Percentiles rank a stretch among this genome's conserved stretches.
phyloP scores from a whole-genome alignment of 768 basidiomycete species.

The Guyanaporus albipodus region DNA sequence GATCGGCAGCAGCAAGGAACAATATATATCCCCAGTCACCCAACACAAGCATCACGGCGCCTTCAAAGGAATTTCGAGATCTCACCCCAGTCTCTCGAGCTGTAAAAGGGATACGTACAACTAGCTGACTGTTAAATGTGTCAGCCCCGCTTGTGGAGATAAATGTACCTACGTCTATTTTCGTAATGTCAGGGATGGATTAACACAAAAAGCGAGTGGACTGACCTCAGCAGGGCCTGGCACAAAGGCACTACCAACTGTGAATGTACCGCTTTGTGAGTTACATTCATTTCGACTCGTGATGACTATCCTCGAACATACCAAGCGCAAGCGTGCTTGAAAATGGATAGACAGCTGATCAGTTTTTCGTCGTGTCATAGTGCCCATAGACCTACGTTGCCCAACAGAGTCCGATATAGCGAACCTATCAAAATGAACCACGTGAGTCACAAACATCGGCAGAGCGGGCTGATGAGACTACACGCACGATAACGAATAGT shows the following conservation, averaged over 20 bases:
- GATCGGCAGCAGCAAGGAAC: constrained; percentile 8
- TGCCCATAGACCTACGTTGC: neutral
- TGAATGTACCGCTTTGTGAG: neutral
- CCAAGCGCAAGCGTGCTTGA: neutral
- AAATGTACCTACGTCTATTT: constrained; percentile 6
- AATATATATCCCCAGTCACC: constrained; percentile 2
- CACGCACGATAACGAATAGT: constrained; percentile 8
- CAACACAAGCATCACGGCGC: neutral
- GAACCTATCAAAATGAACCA: neutral
- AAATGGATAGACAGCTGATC: neutral
- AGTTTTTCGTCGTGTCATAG: neutral
- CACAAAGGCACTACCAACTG: constrained; percentile 4
- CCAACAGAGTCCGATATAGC: constrained; percentile 9
- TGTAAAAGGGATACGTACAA: constrained; percentile 7
- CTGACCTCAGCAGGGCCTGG: constrained; percentile 3
- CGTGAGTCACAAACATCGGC: neutral
- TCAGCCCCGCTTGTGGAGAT: neutral
- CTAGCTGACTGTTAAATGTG: neutral
- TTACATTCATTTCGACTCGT: neutral
- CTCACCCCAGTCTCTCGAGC: neutral
- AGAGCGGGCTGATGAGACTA: neutral
- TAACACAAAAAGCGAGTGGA: neutral
- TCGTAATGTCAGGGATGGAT: neutral
- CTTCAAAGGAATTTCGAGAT: neutral
- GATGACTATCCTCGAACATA: constrained; percentile 1